Conservation (phyloP, 31 red algal genomes). For the Asparagopsis taxiformis region DNA sequence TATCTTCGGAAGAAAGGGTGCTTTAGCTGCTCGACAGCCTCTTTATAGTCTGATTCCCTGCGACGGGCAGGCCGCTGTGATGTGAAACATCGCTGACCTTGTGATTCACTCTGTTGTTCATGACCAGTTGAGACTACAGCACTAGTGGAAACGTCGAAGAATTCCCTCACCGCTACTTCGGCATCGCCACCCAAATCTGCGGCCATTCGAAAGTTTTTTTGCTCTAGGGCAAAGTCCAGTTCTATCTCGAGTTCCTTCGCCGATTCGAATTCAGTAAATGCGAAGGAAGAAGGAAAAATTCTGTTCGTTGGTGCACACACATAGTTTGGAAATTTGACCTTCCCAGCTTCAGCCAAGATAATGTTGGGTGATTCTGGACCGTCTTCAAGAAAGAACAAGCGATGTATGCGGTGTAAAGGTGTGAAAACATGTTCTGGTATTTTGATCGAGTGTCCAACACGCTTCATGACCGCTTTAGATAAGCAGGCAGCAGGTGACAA, state of each 20-base stretch:
- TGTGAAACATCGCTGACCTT: neutral
- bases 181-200: slow-evolving; percentile 33
- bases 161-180: slow-evolving; percentile 45
- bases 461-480: slow-evolving; percentile 27
- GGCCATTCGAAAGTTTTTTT: slow-evolving; percentile 29
- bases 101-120: neutral
- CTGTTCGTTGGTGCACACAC: slow-evolving; percentile 7
- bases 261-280: slow-evolving; percentile 28
- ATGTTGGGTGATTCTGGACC: slow-evolving; percentile 56
- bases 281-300: slow-evolving; percentile 28
- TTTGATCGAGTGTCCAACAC: slow-evolving; percentile 40
- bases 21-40: slow-evolving; percentile 14
- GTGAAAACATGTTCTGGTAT: slow-evolving; percentile 47
- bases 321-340: slow-evolving; percentile 47
- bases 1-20: slow-evolving; percentile 64
- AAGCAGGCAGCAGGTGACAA: slow-evolving; percentile 16
- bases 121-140: too few relatives aligned
- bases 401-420: slow-evolving; percentile 35
- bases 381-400: slow-evolving; percentile 60
- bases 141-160: slow-evolving; percentile 13
- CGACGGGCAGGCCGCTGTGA: neutral
- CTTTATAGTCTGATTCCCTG: neutral
- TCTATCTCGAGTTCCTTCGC: slow-evolving; percentile 30
- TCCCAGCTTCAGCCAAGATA: slow-evolving; percentile 50
- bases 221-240: slow-evolving; percentile 15